Conservation (phyloP, 192 early-diverging fungal species). For the Oehlia diaphana region DNA sequence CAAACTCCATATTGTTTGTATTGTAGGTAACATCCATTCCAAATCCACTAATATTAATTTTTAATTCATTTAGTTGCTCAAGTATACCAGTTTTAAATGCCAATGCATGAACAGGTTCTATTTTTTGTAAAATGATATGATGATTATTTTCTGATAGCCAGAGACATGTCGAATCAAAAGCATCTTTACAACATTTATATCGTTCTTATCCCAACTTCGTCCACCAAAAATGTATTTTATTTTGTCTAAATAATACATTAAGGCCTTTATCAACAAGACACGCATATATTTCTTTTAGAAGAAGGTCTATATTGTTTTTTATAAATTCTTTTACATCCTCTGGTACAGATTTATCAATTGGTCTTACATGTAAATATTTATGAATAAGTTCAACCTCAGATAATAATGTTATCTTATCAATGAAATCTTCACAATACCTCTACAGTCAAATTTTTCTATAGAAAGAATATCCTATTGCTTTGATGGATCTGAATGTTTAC, state of each 20-base stretch:
- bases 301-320: slow-evolving; percentile 3
- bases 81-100: neutral
- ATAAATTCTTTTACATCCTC: neutral
- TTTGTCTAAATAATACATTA: slow-evolving; percentile 6
- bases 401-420: neutral
- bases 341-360: neutral
- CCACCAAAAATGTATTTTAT: slow-evolving; percentile 18
- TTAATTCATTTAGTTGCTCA: neutral
- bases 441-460: neutral
- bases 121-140: neutral
- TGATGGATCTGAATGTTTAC: too few relatives aligned
- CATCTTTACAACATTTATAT: slow-evolving; percentile 19
- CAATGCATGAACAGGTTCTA: neutral
- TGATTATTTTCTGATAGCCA: too few relatives aligned
- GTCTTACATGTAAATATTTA: neutral
- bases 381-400: neutral
- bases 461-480: too few relatives aligned
- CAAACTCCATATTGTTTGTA: neutral
- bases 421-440: neutral
- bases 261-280: neutral
- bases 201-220: slow-evolving; percentile 5
- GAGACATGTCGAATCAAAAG: slow-evolving; percentile 2
- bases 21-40: neutral
- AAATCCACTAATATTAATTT: neutral
- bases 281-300: slow-evolving; percentile 22